Percentiles rank a stretch among this genome's conserved stretches.
Conservation (phyloP, 495 filamentous ascomycete genomes). For the Neurospora sp. region DNA sequence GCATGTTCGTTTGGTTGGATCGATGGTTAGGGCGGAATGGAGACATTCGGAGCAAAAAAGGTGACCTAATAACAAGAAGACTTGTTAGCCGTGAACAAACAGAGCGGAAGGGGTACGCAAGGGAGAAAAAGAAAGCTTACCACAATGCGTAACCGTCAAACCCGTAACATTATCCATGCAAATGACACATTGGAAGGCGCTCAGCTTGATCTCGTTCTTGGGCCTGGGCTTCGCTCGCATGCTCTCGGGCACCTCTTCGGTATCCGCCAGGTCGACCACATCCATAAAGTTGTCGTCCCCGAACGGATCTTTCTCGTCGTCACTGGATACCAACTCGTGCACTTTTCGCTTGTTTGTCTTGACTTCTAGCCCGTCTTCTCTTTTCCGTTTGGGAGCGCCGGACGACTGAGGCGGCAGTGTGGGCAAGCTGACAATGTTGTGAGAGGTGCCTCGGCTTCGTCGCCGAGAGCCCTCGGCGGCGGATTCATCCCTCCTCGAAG, state of each 20-base stretch:
- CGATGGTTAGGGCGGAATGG: conserved; percentile 58
- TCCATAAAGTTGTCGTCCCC: conserved; percentile 11
- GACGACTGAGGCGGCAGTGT: neutral
- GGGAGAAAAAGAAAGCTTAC: conserved; percentile 41
- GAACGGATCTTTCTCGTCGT: conserved; percentile 24
- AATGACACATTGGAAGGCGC: conserved; percentile 63
- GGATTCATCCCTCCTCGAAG: neutral
- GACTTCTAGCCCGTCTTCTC: neutral
- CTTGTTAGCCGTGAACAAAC: neutral
- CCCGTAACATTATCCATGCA: conserved; percentile 72
- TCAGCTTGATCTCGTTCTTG: conserved; percentile 44
- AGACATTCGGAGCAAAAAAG: conserved; percentile 80
- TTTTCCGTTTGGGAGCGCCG: neutral
- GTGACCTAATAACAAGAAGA: conserved; percentile 46
- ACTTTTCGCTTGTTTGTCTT: conserved; percentile 1
- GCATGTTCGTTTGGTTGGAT: conserved; percentile 36
- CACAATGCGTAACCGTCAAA: conserved; percentile 71
- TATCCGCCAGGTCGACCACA: conserved; percentile 48
- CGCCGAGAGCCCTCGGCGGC: neutral
- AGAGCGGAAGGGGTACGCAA: neutral
- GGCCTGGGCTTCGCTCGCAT: conserved; percentile 34
- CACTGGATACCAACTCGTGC: conserved; percentile 6
- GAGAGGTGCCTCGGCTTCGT: neutral
- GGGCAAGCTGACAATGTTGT: neutral
- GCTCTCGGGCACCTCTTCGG: conserved; percentile 46